phyloP scores from a whole-genome alignment of 1,284 basidiomycete genomes.

The Puccinia brachypodii region DNA sequence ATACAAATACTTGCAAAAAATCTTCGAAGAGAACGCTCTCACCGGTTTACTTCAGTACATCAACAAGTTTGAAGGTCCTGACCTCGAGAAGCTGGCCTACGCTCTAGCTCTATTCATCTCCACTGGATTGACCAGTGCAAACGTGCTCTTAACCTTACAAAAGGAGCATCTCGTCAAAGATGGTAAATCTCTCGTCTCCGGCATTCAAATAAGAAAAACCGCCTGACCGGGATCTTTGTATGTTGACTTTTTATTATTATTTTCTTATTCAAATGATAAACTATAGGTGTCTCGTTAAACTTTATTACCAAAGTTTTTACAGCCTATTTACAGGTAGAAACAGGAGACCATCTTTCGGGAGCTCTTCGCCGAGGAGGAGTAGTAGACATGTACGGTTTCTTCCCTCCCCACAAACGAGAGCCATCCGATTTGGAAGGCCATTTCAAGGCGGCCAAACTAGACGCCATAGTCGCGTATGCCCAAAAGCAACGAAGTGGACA shows the following conservation, averaged over 20 bases:
- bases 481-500: conserved; percentile 52
- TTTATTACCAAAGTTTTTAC: conserved; percentile 78
- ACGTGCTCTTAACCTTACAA: conserved; percentile 75
- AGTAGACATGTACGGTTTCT: conserved; percentile 81
- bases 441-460: conserved; percentile 67
- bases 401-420: conserved; percentile 77
- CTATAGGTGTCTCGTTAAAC: conserved; percentile 66
- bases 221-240: too few relatives aligned
- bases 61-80: conserved; percentile 51
- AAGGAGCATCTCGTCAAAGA: conserved; percentile 96
- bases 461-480: conserved; percentile 50
- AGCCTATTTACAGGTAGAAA: conserved; percentile 66
- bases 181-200: conserved; percentile 24
- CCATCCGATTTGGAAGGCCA: conserved; percentile 74
- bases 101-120: conserved; percentile 78
- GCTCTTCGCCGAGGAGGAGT: conserved; percentile 77
- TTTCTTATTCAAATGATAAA: conserved; percentile 58
- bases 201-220: background rate
- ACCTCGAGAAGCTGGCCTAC: conserved; percentile 75
- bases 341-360: conserved; percentile 64
- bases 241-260: conserved; percentile 33
- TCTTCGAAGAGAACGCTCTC: conserved; percentile 80
- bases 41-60: conserved; percentile 72
- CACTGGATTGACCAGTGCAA: conserved; percentile 73
- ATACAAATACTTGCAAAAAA: conserved; percentile 97